phyloP scores from a whole-genome alignment of 371 early-diverging fungal genomes.

The Parasitella parasitica region DNA sequence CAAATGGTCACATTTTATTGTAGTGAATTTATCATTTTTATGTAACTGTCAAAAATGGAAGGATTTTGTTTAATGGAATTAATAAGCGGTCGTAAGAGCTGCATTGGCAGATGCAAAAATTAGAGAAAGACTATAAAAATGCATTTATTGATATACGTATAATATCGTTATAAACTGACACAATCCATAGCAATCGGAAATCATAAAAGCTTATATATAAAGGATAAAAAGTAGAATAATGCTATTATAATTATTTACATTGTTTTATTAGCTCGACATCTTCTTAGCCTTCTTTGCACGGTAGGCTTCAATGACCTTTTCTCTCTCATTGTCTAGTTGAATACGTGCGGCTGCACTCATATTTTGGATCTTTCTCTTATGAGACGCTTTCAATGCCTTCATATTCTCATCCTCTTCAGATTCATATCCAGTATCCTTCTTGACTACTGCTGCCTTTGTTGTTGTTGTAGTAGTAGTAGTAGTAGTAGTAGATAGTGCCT shows the following conservation, averaged over 20 bases:
- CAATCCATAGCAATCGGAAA: neutral
- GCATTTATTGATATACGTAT: neutral
- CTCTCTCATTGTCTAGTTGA: conserved; percentile 44
- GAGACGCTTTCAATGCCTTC: conserved; percentile 47
- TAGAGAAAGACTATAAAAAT: neutral
- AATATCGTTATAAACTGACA: neutral
- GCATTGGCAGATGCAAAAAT: neutral
- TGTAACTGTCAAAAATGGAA: too few relatives aligned
- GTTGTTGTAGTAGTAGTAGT: neutral
- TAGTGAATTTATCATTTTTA: too few relatives aligned
- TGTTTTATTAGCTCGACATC: conserved; percentile 22
- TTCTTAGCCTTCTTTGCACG: conserved; percentile 52
- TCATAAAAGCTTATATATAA: too few relatives aligned
- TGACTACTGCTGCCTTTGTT: neutral
- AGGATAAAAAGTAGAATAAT: neutral
- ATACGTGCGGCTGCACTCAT: conserved; percentile 46
- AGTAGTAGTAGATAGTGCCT: conserved; percentile 8
- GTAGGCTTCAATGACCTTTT: conserved; percentile 43
- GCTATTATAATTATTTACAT: neutral
- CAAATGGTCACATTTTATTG: too few relatives aligned
- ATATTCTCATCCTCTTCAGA: conserved; percentile 50
- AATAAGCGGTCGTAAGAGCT: too few relatives aligned
- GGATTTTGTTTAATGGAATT: too few relatives aligned
- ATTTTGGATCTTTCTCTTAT: conserved; percentile 42
- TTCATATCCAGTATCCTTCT: conserved; percentile 32